A percentile compares a stretch with the other conserved stretches of the same genome.
Evolutionary conservation across 2,329 filamentous ascomycete species (phyloP).

Genomic region (Aspergillus flavus): DNA sequence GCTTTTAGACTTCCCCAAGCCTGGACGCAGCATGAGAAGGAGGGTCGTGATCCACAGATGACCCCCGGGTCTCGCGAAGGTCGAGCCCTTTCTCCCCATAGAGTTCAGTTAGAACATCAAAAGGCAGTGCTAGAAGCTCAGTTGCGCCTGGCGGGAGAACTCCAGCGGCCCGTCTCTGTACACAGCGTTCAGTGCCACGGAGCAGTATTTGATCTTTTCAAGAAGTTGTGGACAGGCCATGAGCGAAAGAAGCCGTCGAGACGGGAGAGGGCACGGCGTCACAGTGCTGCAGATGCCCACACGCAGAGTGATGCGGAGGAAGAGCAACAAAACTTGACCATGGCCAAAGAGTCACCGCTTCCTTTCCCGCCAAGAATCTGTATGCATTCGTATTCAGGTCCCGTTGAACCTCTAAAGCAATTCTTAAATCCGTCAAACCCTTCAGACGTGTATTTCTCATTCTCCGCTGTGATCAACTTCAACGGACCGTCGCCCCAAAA

Average conservation of each 20-base stretch:
- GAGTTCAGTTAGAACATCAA: slow-evolving; percentile 61
- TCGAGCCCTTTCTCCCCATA: slow-evolving; percentile 58
- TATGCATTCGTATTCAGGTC: slow-evolving; percentile 88
- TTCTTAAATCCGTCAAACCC: slow-evolving; percentile 76
- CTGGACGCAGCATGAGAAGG: slow-evolving; percentile 43
- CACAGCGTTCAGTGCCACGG: slow-evolving; percentile 68
- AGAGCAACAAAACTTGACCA: slow-evolving; percentile 13
- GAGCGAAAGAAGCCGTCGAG: slow-evolving; percentile 56
- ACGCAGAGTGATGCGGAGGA: slow-evolving; percentile 33
- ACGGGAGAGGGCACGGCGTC: slow-evolving; percentile 44
- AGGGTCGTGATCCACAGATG: slow-evolving; percentile 39
- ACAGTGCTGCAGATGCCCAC: slow-evolving; percentile 35
- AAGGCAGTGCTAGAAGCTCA: slow-evolving; percentile 60
- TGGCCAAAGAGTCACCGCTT: slow-evolving; percentile 38
- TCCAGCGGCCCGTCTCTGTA: slow-evolving; percentile 60
- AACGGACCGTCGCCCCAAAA: slow-evolving; percentile 56
- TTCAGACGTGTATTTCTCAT: slow-evolving; percentile 80
- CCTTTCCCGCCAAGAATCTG: slow-evolving; percentile 88
- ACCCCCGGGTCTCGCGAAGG: slow-evolving; percentile 65
- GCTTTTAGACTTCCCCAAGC: slow-evolving; percentile 62
- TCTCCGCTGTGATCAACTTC: slow-evolving; percentile 82
- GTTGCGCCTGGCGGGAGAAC: slow-evolving; percentile 60
- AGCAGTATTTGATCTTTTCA: slow-evolving; percentile 57
- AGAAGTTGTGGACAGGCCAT: slow-evolving; percentile 60
- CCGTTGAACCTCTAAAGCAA: slow-evolving; percentile 72